Evolutionary conservation across 2,329 filamentous ascomycete species (phyloP), one percentile per base, ranked within the genome.

Genomic region (Ciborinia camelliae): DNA sequence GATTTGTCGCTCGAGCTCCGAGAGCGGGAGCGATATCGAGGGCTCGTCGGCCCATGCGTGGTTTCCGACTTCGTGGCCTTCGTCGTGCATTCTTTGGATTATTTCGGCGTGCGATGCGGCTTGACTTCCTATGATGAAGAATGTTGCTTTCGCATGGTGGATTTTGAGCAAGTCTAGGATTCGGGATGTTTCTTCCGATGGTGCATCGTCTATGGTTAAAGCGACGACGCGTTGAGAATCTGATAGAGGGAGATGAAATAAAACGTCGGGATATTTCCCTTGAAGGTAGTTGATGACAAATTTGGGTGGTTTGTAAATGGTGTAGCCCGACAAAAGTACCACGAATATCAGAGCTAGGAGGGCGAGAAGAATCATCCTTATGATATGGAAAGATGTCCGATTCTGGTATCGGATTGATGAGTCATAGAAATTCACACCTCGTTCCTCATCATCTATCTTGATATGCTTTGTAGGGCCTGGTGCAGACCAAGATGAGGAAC

Each of bases 21-120:
- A 78, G 60, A 87, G 81, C 48, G 80, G 77, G 32, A 96, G 80
- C 0, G 80, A 79, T 52, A 84, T 81, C 12, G 88, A 89, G 0
- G 91, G 86, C 79, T 95, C 91, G 76, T 97, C 92, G 75, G 87
- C 84, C 91, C 95, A 93, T 12, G 90, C 92, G 77, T 97, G 92
- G 77, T 97, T 97, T 30, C 85, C 92, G 4, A 97, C 80, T 79
- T 92, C 90, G 75, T 90, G 85, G 28, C 87, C 87, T 57, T 77
- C 79, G 45, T 79, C 78, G n/a, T 90, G 79, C 1, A 90, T 78
- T 47, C 84, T 79, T 51, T 81, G 77, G 39, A 92, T 79, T 3
- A 82, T 76, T 7, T 79, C 77, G 72, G 88, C 82, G 3, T 79
- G 76, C 1, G 82, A 84, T 0, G 79, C 70, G 12, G 91, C 86